A percentile compares a stretch with the other conserved stretches of the same genome.
Conservation (phyloP, 768 basidiomycete species). For the button mushroom (Agaricus bisporus) region DNA sequence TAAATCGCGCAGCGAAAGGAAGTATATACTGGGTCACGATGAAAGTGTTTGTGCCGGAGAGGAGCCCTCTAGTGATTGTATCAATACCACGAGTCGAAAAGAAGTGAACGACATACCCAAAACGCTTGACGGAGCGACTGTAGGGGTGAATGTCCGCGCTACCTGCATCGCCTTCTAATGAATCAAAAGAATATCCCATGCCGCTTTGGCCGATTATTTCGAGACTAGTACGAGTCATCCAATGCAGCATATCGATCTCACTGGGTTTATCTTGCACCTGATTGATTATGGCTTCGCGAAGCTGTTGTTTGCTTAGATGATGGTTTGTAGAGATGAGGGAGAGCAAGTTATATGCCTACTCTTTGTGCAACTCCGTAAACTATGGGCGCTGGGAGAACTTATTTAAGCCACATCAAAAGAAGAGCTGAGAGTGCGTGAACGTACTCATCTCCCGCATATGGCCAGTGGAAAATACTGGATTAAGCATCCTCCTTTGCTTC, state of each 20-base stretch:
- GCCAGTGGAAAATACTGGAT: slow-evolving; percentile 30
- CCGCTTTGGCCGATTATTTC: slow-evolving; percentile 44
- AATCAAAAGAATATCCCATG: slow-evolving; percentile 34
- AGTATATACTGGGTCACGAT: slow-evolving; percentile 17
- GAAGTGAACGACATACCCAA: slow-evolving; percentile 19
- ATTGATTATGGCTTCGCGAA: slow-evolving; percentile 16
- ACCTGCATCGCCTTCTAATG: slow-evolving; percentile 22
- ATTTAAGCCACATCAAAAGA: neutral
- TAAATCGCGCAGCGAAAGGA: slow-evolving; percentile 20
- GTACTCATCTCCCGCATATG: slow-evolving; percentile 32
- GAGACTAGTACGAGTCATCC: slow-evolving; percentile 37
- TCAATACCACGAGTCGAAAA: neutral
- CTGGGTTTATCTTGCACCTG: slow-evolving; percentile 20
- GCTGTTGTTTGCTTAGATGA: slow-evolving; percentile 12
- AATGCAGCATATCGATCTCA: slow-evolving; percentile 27
- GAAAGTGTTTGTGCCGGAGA: slow-evolving; percentile 17
- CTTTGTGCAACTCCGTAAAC: slow-evolving; percentile 28
- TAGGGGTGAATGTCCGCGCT: slow-evolving; percentile 21
- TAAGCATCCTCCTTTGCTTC: slow-evolving; percentile 33
- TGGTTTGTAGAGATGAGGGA: neutral
- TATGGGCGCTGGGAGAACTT: slow-evolving; percentile 24
- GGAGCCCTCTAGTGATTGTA: neutral
- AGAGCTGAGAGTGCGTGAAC: neutral
- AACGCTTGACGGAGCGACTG: slow-evolving; percentile 20
- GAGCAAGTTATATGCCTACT: slow-evolving; percentile 13